These are phyloP conservation scores for Echium plantagineum DNA, from an alignment of 257 asterid species.

Conservation along the genomic window DNA sequence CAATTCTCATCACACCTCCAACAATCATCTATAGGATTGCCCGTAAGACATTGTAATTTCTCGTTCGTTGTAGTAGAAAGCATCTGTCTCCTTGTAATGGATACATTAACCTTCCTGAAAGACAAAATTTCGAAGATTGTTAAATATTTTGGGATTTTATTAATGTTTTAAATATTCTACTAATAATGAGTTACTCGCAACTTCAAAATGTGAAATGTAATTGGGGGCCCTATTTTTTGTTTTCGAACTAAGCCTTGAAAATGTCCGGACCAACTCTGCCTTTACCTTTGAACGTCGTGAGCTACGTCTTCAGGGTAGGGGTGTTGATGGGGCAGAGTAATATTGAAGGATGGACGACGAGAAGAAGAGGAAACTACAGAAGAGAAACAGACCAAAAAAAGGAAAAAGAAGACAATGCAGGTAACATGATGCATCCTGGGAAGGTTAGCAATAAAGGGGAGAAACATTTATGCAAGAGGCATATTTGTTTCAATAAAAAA, in stretches of 20 bases:
- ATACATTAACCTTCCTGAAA: slow-evolving; percentile 54
- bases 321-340: slow-evolving; percentile 76
- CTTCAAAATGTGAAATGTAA: too few species aligned
- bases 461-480: slow-evolving; percentile 18
- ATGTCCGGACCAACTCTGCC: too few species aligned
- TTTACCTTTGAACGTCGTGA: slow-evolving; percentile 63
- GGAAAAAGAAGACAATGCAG: slow-evolving; percentile 32
- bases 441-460: slow-evolving; percentile 8
- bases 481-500: background rate
- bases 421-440: slow-evolving; percentile 40
- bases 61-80: slow-evolving; percentile 18
- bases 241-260: too few species aligned
- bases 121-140: background rate
- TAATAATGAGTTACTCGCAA: too few species aligned
- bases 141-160: background rate
- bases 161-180: too few species aligned
- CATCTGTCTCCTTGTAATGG: slow-evolving; percentile 41
- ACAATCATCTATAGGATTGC: slow-evolving; percentile 94
- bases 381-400: slow-evolving; percentile 20
- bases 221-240: too few species aligned
- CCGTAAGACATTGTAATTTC: slow-evolving; percentile 64
- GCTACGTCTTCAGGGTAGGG: slow-evolving; percentile 87
- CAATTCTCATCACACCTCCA: slow-evolving; percentile 85
- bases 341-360: slow-evolving; percentile 38
- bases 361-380: background rate